Conservation (phyloP, 1,284 basidiomycete species). For the Puccinia polysora region DNA sequence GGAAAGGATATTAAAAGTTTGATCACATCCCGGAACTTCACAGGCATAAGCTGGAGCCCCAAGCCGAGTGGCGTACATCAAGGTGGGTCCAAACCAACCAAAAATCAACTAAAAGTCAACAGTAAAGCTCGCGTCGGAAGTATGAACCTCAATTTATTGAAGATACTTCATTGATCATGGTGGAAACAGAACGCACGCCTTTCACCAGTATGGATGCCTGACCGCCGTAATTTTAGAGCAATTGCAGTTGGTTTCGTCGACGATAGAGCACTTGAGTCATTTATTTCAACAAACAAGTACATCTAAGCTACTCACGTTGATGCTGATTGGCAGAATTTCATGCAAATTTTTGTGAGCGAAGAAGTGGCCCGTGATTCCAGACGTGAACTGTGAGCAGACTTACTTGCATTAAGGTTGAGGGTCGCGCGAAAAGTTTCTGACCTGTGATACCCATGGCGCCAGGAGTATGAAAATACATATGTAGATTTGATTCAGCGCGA, state of each 20-base stretch:
- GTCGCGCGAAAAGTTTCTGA: constrained; percentile 35
- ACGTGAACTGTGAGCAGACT: not conserved
- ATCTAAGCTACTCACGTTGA: constrained; percentile 7
- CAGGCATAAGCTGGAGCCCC: constrained; percentile 13
- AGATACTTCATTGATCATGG: not conserved
- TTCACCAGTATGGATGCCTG: constrained; percentile 38
- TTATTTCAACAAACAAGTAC: not conserved
- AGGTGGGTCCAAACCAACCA: not conserved
- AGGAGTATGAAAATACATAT: not conserved
- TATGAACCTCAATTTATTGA: not conserved
- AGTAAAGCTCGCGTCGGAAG: too few species aligned
- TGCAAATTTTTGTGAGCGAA: not conserved
- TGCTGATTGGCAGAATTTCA: not conserved
- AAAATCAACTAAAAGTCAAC: too few species aligned
- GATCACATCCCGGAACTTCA: constrained; percentile 20
- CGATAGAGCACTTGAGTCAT: too few species aligned
- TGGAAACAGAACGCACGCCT: constrained; percentile 15
- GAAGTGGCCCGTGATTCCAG: not conserved
- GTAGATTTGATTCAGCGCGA: too few species aligned
- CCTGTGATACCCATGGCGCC: not conserved
- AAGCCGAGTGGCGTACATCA: not conserved
- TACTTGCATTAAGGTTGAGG: constrained; percentile 33
- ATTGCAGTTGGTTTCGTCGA: not conserved
- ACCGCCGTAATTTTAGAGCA: not conserved
- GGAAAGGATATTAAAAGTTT: constrained; percentile 32